Evolutionary conservation across 192 early-diverging fungal genomes (phyloP), one percentile per base, ranked within the genome.

Genomic region (Powellomyces hirtus): DNA sequence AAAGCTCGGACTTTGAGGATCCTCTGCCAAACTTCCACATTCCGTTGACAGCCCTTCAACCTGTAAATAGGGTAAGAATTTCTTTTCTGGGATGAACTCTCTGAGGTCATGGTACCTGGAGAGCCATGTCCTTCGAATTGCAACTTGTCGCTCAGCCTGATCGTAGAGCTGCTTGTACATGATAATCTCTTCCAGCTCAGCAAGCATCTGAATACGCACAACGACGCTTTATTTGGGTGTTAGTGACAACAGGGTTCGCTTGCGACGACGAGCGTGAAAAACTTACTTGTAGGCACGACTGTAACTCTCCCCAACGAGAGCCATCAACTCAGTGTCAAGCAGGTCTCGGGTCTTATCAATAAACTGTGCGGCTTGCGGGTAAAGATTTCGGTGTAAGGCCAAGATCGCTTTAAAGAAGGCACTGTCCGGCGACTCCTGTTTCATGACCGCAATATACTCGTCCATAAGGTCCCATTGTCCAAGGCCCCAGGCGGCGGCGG

Each of bases 161-260:
- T 97, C 91, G 29, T 89, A 79, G 10, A 84, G 78, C 45, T 90
- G 87, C 68, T 94, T 95, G 72, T 94, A 99, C 0, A 81, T 75
- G 29, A 99, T 94, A 50, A 96, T 94, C 75, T 99, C 97, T 72
- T 99, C 97, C 55, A 99, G 74, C 74, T 99, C 97, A 0, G 94
- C 91, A 66, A 99, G 88, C 96, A 99, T 91, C 77, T 99, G 97
- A 46, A 95, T 92, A 40, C 92, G 89, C 14, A 99, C 93, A 5
- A 98, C 87, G 35, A 88, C 80, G 50, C 83, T 84, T 20, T 3
- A 49, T 49, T 49, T 49, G 16, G 26, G 2, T 18, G 14, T 49
- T 16, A 49, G 16, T 7, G 4, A 2, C 3, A 16, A 49, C n/a
- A n/a, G n/a, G n/a, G n/a, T n/a, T n/a, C n/a, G n/a, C 16, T 49